Base-by-base conservation (phyloP, 345 rosid genomes). In the Gossypium anomalum region DNA sequence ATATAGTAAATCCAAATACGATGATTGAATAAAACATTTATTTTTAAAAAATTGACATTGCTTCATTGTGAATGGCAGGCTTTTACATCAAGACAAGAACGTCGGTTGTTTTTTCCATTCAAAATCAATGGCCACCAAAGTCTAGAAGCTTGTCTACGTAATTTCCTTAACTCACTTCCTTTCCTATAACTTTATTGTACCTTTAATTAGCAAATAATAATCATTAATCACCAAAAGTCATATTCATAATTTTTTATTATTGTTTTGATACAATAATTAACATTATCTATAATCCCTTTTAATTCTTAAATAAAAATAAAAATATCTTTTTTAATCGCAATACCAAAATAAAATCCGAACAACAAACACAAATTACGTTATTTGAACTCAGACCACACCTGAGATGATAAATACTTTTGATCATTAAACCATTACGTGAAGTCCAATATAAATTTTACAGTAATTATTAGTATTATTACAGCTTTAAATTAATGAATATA, bases 401-500 rank as follows among this genome's bases (percentile, higher is more conserved):
- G 0, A 25, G 0, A 25, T 3, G 2, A 0, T 25, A 25, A 25
- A 25, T 0, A 25, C 0, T 25, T 25, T 2, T 25, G 27, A 25
- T 0, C 2, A 25, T 25, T 3, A 25, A 2, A 25, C 27, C 3
- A 25, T 27, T 4, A 27, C 3, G 3, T 27, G 0, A 0, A 27
- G 0, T 27, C 3, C 0, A 3, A 27, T 27, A 27, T 27, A 27
- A 27, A 27, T 27, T 0, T 2, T 27, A 27, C 34, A 27, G 3
- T 27, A 27, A 27, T 27, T 27, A 23, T 27, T 27, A n/a, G n/a
- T n/a, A 27, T 27, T 27, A 27, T 25, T 25, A 25, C 27, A 25
- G 27, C 27, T 25, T 25, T 25, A 25, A 25, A 25, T 25, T 25
- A 25, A 25, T 25, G 27, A 2, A 23, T n/a, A n/a, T n/a, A n/a